phyloP scores from a whole-genome alignment of 495 filamentous ascomycete genomes.

The Pyrenopolyporus hunteri region DNA sequence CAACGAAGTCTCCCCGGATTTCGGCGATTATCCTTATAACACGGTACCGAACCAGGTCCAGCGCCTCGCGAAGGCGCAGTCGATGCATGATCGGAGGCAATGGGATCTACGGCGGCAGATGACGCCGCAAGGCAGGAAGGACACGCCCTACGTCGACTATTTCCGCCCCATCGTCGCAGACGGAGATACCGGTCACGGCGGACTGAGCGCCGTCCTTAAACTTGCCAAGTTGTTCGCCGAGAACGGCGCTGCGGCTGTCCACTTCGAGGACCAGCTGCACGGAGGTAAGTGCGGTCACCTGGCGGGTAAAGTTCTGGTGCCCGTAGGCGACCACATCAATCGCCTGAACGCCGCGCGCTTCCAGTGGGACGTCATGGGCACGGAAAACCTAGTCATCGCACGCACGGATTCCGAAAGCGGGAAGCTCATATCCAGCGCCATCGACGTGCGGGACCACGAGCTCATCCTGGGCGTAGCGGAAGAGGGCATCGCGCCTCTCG shows the following conservation, averaged over 20 bases:
- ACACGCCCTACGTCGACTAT: conserved; percentile 86
- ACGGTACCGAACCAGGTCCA: conserved; percentile 99
- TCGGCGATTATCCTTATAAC: conserved; percentile 98
- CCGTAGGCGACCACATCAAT: conserved; percentile 94
- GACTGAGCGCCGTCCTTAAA: conserved; percentile 90
- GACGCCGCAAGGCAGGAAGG: conserved; percentile 69
- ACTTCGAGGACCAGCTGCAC: conserved; percentile 97
- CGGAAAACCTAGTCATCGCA: conserved; percentile 91
- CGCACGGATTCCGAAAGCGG: conserved; percentile 95
- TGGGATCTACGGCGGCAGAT: conserved; percentile 84
- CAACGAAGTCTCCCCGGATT: conserved; percentile 96
- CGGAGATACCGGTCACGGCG: conserved; percentile 94
- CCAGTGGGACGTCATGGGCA: conserved; percentile 98
- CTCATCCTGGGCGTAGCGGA: conserved; percentile 87
- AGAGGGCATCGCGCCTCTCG: conserved; percentile 73
- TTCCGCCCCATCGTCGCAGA: conserved; percentile 96
- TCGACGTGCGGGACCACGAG: conserved; percentile 94
- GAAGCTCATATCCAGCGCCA: conserved; percentile 82
- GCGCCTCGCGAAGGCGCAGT: conserved; percentile 92
- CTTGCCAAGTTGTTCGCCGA: conserved; percentile 98
- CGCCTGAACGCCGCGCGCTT: conserved; percentile 88
- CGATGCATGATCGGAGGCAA: conserved; percentile 94
- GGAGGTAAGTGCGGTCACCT: conserved; percentile 98
- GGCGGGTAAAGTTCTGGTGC: conserved; percentile 94
- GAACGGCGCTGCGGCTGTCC: conserved; percentile 93